Base-by-base conservation (phyloP, 306 rosid species). In the Abrus precatorius region DNA sequence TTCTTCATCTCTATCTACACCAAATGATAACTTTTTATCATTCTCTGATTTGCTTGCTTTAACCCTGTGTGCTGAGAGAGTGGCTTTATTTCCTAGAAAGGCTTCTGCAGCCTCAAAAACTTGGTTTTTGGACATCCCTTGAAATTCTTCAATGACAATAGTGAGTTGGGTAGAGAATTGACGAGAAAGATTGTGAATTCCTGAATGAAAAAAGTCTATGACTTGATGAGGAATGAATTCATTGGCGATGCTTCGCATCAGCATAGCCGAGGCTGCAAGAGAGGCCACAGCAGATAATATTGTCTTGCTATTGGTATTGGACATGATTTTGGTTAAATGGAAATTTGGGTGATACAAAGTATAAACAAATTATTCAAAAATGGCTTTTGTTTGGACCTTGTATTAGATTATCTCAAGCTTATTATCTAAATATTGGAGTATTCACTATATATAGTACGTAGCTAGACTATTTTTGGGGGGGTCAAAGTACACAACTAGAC, bases 21-120 rank as follows among this genome's bases (percentile, higher is more conserved):
- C 65, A 27, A 86, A 65, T 6, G 84, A 27, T 3, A 86, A 55
- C 9, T 61, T 45, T 45, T 56, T 80, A 1, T 86, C 86, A 14
- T 76, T 47, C 1, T 83, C 77, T 1, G 70, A n/a, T 52, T 84
- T 84, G 44, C 78, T 69, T 2, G 76, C 86, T 52, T 78, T 86
- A 9, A 88, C 76, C 5, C 84, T 74, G 0, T 75, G 75, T 1
- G 75, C 33, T 1, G 83, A 85, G 38, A 50, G 13, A 2, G 84
- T 33, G 69, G 88, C 88, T 78, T 76, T 86, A n/a, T 76, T 72
- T 38, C 81, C 70, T 1, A 83, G 65, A 63, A 86, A 90, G 12
- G 59, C 55, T 62, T 86, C 87, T 12, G 91, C 70, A 28, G 94
- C 92, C 56, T 82, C 84, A 82, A 76, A 90, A 2, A 87, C 67